These are phyloP conservation scores for Hymenoscyphus fructigenus DNA, from an alignment of 2,329 filamentous ascomycete species.

Conservation along the genomic window DNA sequence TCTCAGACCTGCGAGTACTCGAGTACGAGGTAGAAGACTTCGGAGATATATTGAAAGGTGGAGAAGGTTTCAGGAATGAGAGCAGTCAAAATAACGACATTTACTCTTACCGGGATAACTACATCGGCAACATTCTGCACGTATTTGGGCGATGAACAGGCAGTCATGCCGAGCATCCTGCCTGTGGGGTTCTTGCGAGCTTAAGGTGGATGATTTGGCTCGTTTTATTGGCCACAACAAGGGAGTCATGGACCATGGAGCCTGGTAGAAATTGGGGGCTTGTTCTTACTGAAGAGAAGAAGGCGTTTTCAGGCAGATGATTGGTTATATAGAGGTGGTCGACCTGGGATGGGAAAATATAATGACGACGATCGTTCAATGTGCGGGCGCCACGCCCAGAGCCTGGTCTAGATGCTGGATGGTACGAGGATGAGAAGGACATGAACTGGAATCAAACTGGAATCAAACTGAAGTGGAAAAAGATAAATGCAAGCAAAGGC, in stretches of 20 bases:
- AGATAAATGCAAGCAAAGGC: background rate
- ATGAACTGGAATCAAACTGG: background rate
- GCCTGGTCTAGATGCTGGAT: background rate
- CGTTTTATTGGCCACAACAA: background rate
- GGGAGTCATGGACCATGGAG: background rate
- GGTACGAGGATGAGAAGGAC: background rate
- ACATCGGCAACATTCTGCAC: background rate
- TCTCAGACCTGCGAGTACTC: background rate
- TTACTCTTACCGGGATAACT: background rate
- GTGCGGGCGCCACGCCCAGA: background rate
- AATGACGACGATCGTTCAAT: background rate
- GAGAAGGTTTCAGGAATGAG: background rate
- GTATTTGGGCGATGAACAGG: background rate
- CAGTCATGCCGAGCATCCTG: background rate
- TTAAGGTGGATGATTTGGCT: background rate
- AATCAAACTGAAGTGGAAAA: background rate
- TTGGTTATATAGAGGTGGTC: background rate
- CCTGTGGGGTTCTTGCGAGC: background rate
- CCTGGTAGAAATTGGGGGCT: background rate
- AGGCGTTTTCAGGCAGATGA: background rate
- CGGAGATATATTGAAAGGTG: background rate
- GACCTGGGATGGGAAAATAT: background rate
- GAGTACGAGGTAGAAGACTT: background rate
- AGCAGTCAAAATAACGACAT: too few relatives aligned
- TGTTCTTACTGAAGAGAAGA: background rate